Percentiles rank a stretch among this genome's conserved stretches.
Evolutionary conservation across 225 moss, liverwort and hornwort species (phyloP).

Genomic region (Asterella californica): DNA sequence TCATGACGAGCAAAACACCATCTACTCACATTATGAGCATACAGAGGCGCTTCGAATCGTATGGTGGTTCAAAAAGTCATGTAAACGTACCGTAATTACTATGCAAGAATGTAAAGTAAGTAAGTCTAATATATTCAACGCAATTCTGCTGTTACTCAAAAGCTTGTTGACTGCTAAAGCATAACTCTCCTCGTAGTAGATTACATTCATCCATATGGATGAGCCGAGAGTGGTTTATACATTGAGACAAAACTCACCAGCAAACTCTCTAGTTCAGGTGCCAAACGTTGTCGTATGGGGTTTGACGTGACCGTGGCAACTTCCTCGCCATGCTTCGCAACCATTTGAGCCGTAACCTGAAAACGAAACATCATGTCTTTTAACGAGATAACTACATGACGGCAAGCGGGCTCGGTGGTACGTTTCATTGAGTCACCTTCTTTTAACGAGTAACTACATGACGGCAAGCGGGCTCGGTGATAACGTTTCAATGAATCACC

Average conservation of each 20-base stretch:
- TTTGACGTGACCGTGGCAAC: slow-evolving; percentile 30
- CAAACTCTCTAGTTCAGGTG: slow-evolving; percentile 61
- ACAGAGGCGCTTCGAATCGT: neutral
- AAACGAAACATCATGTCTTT: neutral
- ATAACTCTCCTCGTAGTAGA: neutral
- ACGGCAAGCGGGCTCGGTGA: no score
- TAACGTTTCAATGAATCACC: neutral
- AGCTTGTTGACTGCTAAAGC: neutral
- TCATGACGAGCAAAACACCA: no score
- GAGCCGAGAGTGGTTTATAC: neutral
- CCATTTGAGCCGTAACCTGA: slow-evolving; percentile 22
- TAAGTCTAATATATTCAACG: no score
- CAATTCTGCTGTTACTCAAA: no score
- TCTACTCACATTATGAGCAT: neutral
- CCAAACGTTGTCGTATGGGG: slow-evolving; percentile 39
- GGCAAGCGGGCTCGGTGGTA: no score
- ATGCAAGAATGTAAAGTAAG: neutral
- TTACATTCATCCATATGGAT: neutral
- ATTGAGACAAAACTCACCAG: slow-evolving; percentile 38
- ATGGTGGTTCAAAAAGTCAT: no score
- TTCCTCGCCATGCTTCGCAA: slow-evolving; percentile 44
- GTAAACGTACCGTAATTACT: no score
- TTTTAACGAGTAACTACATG: neutral
- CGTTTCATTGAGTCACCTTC: no score
- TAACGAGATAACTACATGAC: neutral